Percentiles rank a stretch among this genome's conserved stretches.
Conservation (phyloP, 441 rosid genomes). For the Jatropha podagrica region DNA sequence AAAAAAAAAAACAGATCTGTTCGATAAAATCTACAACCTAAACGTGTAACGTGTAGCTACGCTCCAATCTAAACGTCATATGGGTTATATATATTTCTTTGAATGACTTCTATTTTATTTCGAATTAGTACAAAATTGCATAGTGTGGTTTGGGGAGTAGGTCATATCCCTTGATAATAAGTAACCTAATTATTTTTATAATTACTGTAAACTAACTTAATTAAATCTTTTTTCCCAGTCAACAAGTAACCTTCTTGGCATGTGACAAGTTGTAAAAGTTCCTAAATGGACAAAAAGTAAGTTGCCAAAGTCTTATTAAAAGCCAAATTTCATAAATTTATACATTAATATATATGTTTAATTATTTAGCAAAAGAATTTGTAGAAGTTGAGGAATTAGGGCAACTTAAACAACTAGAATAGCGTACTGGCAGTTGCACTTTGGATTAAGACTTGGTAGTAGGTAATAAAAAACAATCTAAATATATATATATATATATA, state of each 20-base stretch:
- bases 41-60: too few relatives aligned
- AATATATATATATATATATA: too few relatives aligned
- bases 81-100: too few relatives aligned
- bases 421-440: background rate
- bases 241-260: background rate
- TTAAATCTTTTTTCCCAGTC: background rate
- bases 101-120: too few relatives aligned
- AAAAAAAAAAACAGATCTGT: too few relatives aligned
- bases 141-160: too few relatives aligned
- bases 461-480: background rate
- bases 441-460: background rate
- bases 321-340: background rate
- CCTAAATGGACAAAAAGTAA: background rate
- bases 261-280: background rate
- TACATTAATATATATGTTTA: too few relatives aligned
- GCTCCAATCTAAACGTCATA: too few relatives aligned
- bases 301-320: background rate
- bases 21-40: too few relatives aligned
- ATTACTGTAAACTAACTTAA: background rate
- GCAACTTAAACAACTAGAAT: constrained; percentile 1
- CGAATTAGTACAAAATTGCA: too few relatives aligned
- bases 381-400: background rate
- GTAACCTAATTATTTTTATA: background rate
- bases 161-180: background rate
- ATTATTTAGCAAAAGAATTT: background rate